These are phyloP conservation scores for Scedosporium aurantiacum DNA, from an alignment of 2,329 filamentous ascomycete species.

Conservation along the genomic window DNA sequence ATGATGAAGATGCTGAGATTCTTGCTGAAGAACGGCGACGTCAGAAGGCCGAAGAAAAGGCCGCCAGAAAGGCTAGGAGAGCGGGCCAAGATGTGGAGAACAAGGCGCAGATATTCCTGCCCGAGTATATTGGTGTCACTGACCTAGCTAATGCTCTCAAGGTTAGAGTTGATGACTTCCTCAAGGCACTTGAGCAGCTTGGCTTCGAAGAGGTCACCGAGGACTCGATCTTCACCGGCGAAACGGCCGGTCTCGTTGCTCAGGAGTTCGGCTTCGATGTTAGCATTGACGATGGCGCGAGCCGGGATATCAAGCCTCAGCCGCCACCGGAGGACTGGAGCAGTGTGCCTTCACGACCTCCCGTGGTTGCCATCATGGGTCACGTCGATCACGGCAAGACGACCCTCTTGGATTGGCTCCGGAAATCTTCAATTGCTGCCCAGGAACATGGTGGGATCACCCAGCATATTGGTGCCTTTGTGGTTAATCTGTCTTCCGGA, in stretches of 20 bases:
- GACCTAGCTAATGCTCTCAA: constrained; percentile 68
- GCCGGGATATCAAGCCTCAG: constrained; percentile 59
- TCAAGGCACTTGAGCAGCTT: constrained; percentile 66
- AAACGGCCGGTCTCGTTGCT: constrained; percentile 81
- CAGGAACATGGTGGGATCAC: constrained; percentile 95
- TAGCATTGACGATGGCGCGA: constrained; percentile 55
- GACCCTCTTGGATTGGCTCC: constrained; percentile 84
- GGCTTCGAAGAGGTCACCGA: constrained; percentile 79
- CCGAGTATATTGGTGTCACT: constrained; percentile 83
- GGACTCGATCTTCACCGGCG: constrained; percentile 80
- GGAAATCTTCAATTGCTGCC: constrained; percentile 83
- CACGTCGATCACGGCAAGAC: constrained; percentile 99
- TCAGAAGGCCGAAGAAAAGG: constrained; percentile 25
- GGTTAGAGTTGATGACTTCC: constrained; percentile 59
- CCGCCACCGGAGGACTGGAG: constrained; percentile 59
- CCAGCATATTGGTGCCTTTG: constrained; percentile 96
- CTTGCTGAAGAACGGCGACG: constrained; percentile 27
- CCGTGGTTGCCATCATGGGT: constrained; percentile 98
- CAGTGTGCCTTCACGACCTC: constrained; percentile 62
- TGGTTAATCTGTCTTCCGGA: constrained; percentile 73
- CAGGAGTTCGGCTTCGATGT: constrained; percentile 90
- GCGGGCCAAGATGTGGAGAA: constrained; percentile 30
- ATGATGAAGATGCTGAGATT: constrained; percentile 25
- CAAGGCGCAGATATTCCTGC: constrained; percentile 57
- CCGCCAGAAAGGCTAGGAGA: not conserved